Base-by-base conservation (phyloP, 257 asterid species). In the Nicotiana tabacum region DNA sequence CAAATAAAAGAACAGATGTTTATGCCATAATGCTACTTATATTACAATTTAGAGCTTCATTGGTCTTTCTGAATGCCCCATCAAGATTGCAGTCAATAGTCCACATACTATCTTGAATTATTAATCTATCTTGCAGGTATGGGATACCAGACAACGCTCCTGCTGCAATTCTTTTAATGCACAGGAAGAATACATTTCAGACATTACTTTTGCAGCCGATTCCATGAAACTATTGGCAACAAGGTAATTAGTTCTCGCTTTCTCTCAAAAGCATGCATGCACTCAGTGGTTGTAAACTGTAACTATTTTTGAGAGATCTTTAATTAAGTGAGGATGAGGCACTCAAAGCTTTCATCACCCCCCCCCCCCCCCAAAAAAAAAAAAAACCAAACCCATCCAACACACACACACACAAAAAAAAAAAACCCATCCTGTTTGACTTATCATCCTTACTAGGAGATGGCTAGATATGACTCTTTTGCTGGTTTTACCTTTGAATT, bases 91-190 rank as follows among this genome's bases (percentile, higher is more conserved):
- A 72, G 27, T 46, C 61, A 13, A 58, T 13, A 43, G 51, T 43
- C 51, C 51, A 9, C 51, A 43, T 43, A 2, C 51, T 21, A 21
- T 21, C 80, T 15, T 4, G 80, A 76, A 76, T 27, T 24, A 29
- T 76, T 17, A 18, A 51, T 81, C n/a, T 53, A 9, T 83, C 35
- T 79, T 67, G 80, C 88, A 95, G 98, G 92, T 94, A 17, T 96
- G 98, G 98, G 97, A 94, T 87, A 94, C 97, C 82, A 85, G 99
- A 15, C 98, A 96, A 85, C 92, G 93, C 55, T 89, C 97, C 82
- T 96, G 98, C 89, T 89, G 91, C 88, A 89, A 83, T 89, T 27
- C 98, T 83, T 93, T 89, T 85, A 76, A 85, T 78, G 92, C 86
- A 66, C 99, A 96, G 74, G 94, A 93, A 83, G 99, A 94, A 33